phyloP scores from a whole-genome alignment of 768 basidiomycete genomes.

The Heimioporus sp. region DNA sequence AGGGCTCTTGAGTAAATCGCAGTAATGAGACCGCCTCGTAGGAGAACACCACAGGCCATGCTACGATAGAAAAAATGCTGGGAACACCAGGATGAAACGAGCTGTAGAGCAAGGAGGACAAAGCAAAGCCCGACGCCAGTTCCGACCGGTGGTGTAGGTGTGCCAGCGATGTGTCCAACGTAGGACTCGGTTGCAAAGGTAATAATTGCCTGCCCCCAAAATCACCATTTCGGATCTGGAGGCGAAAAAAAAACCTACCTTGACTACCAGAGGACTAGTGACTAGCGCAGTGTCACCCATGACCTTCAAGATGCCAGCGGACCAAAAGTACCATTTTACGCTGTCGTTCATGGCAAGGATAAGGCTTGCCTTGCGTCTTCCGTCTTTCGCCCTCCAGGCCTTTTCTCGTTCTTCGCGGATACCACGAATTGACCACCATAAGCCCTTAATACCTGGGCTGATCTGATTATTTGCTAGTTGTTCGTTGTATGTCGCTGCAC shows the following conservation, averaged over 20 bases:
- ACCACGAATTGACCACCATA: slow-evolving; percentile 59
- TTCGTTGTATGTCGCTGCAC: slow-evolving; percentile 69
- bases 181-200: slow-evolving; percentile 68
- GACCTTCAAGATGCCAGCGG: slow-evolving; percentile 54
- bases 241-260: slow-evolving; percentile 41
- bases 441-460: slow-evolving; percentile 46
- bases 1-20: slow-evolving; percentile 82
- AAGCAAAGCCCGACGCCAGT: slow-evolving; percentile 76
- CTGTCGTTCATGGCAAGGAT: slow-evolving; percentile 72
- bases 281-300: slow-evolving; percentile 72
- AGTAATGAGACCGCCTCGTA: slow-evolving; percentile 83
- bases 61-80: slow-evolving; percentile 86
- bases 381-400: slow-evolving; percentile 61
- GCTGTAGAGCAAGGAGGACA: slow-evolving; percentile 63
- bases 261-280: slow-evolving; percentile 74
- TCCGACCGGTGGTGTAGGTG: slow-evolving; percentile 41
- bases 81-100: slow-evolving; percentile 61
- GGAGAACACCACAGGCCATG: slow-evolving; percentile 71
- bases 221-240: background rate
- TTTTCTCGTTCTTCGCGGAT: slow-evolving; percentile 54
- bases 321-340: slow-evolving; percentile 79
- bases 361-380: slow-evolving; percentile 62
- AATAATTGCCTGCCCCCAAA: slow-evolving; percentile 54
- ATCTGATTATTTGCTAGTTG: slow-evolving; percentile 65
- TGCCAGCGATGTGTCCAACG: slow-evolving; percentile 38